Base-by-base conservation (phyloP, 305 asterid species). In the Fraxinus albicans region DNA sequence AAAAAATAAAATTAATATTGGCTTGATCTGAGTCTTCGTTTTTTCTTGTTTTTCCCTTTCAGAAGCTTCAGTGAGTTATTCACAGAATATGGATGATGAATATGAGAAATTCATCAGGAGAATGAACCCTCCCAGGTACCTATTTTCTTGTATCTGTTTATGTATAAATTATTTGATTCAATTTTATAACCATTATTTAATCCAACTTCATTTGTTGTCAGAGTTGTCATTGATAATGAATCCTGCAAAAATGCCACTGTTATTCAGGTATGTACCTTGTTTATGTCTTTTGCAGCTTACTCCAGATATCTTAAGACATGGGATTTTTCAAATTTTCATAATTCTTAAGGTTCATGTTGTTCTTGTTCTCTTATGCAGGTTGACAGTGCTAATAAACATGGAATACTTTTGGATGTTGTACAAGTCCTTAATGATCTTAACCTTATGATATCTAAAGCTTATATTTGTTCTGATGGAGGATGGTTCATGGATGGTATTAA, bases 401-500 rank as follows among this genome's bases (percentile, higher is more conserved):
- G 99, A 29, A 95, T 91, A 79, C 98, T 97, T 83, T 91, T 97
- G 1, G 99, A 97, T 86, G 98, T 97, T 33, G 94, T 97, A 6
- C 99, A 94, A 90, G 85, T 96, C 73, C 95, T 96, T 69, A 96
- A 97, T 38, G 99, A 96, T 90, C 98, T 96, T 84, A 95, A 93
- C 86, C 91, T 97, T 6, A 70, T 90, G 82, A 89, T 97, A 38
- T 91, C 93, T 31, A 97, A 95, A 84, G 99, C 99, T 79, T 95
- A 95, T 78, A 97, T 97, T 7, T 89, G 91, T 87, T 95, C 99
- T 40, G 99, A 97, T 93, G 99, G 98, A 58, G 98, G 98, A 80
- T 97, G 99, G 99, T 97, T 95, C 83, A 97, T 95, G 99, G 99
- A 97, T 85, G 99, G 99, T 97, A 93, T 76, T 35, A 10, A 12